Evolutionary conservation across 164 flowering plant species (phyloP), one percentile per base, ranked within the genome.

Genomic region (Dillenia turbinata): DNA sequence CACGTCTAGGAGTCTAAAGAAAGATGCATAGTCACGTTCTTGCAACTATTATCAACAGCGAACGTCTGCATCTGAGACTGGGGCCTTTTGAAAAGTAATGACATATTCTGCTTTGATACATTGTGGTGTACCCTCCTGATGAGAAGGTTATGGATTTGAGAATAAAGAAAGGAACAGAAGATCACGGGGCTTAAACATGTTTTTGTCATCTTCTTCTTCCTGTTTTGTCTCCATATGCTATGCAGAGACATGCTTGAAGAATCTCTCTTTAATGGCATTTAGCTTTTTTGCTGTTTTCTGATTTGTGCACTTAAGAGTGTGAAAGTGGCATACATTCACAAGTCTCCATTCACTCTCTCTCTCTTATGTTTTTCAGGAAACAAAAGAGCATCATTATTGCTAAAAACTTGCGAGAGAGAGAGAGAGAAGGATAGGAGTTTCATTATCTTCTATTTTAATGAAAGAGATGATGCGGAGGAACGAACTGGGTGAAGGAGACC

Each of bases 181-280:
- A 56, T 78, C 82, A 75, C 82, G 81, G 81, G 81, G 26, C 50
- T 60, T 49, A 61, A 11, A 47, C 22, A n/a, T 33, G 4, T 9
- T n/a, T 62, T 72, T 67, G 74, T 74, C 70, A 24, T 47, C 62
- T 68, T 70, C 48, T 56, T 47, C 55, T 43, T 63, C 33, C 19
- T 44, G 66, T 56, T 56, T 19, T 19, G 22, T 17, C 9, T 44
- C 10, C 60, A 10, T 26, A 33, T 61, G 9, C 12, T 10, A 12
- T 12, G 44, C 12, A 15, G 40, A 46, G 58, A 24, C 44, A 7
- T 7, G 6, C 54, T 9, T 10, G 5, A 7, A 44, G 53, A 64
- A 51, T 33, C 44, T 65, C 66, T 58, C 43, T 44, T 56, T 67
- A 56, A 63, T 52, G 65, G 62, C 57, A 2, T 40, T 71, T 66